phyloP scores from a whole-genome alignment of 2,329 filamentous ascomycete species.

The Grosmannia penicillata region DNA sequence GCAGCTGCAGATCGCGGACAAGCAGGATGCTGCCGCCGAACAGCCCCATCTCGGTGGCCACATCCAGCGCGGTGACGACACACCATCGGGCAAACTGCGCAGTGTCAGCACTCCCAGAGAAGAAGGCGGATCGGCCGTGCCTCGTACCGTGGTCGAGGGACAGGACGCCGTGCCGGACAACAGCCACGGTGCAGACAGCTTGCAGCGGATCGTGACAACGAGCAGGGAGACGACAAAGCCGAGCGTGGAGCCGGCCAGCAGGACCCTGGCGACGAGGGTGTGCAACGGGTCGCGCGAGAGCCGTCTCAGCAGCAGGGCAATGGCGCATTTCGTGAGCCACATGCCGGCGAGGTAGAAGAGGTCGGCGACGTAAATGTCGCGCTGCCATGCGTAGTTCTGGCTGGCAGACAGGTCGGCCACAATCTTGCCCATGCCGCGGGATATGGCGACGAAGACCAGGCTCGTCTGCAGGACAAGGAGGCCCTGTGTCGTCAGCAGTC shows the following conservation, averaged over 20 bases:
- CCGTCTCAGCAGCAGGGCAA: slow-evolving; percentile 26
- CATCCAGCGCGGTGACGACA: slow-evolving; percentile 22
- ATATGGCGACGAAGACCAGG: slow-evolving; percentile 21
- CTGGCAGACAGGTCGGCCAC: slow-evolving; percentile 9
- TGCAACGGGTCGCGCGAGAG: slow-evolving; percentile 27
- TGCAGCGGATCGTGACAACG: slow-evolving; percentile 24
- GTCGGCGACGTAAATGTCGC: slow-evolving; percentile 21
- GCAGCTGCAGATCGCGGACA: slow-evolving; percentile 23
- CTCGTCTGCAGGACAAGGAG: slow-evolving; percentile 21
- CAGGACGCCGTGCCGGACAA: slow-evolving; percentile 16
- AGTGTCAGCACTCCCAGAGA: not conserved
- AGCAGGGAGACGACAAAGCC: slow-evolving; percentile 24
- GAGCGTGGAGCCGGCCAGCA: slow-evolving; percentile 19
- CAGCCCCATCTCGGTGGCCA: slow-evolving; percentile 22
- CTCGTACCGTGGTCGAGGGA: slow-evolving; percentile 16
- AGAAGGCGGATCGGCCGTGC: not conserved
- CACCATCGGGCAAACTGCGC: slow-evolving; percentile 22
- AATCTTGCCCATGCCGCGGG: slow-evolving; percentile 23
- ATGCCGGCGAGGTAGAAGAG: slow-evolving; percentile 25
- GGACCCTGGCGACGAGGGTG: slow-evolving; percentile 18
- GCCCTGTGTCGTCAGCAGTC: slow-evolving; percentile 12
- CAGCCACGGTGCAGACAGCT: slow-evolving; percentile 20
- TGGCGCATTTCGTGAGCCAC: slow-evolving; percentile 26
- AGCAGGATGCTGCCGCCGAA: slow-evolving; percentile 21
- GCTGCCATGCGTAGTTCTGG: slow-evolving; percentile 15